phyloP scores from a whole-genome alignment of 352 stramenopile genomes.

The Globisporangium lucens region DNA sequence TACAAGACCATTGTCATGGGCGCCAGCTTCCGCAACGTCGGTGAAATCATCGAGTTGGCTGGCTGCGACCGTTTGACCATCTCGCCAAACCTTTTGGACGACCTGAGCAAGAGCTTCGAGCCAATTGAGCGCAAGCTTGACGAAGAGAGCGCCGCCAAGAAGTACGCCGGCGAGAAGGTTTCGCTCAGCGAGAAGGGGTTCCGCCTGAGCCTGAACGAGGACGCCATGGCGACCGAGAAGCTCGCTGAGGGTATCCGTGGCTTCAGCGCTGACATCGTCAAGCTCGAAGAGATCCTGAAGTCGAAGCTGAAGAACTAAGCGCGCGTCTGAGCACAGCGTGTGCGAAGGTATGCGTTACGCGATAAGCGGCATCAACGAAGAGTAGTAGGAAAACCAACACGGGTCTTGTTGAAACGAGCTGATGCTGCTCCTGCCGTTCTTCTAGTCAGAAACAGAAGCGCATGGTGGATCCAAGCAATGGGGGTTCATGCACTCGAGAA shows the following conservation, averaged over 20 bases:
- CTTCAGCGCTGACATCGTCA: slow-evolving; percentile 97
- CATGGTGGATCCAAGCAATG: neutral
- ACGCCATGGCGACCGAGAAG: slow-evolving; percentile 97
- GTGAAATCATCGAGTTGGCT: slow-evolving; percentile 96
- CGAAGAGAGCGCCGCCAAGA: slow-evolving; percentile 56
- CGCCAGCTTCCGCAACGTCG: slow-evolving; percentile 94
- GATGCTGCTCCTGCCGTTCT: neutral
- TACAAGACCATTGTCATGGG: slow-evolving; percentile 96
- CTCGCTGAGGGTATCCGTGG: slow-evolving; percentile 96
- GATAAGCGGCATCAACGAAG: slow-evolving; percentile 12
- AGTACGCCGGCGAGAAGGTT: slow-evolving; percentile 79
- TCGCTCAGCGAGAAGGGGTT: slow-evolving; percentile 94
- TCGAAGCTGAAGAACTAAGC: slow-evolving; percentile 88
- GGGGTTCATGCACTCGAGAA: neutral
- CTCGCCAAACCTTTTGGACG: slow-evolving; percentile 92
- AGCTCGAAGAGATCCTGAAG: slow-evolving; percentile 98
- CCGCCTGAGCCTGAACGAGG: slow-evolving; percentile 97
- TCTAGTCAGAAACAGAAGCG: neutral
- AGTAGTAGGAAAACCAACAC: slow-evolving; percentile 4
- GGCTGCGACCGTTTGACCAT: slow-evolving; percentile 99
- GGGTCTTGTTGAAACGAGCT: neutral
- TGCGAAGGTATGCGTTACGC: slow-evolving; percentile 12
- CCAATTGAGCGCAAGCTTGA: slow-evolving; percentile 85
- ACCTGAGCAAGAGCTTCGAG: slow-evolving; percentile 78
- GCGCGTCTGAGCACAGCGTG: neutral